Base-by-base conservation (phyloP, 2,329 filamentous ascomycete species). In the Aspergillus oerlinghausenensis region DNA sequence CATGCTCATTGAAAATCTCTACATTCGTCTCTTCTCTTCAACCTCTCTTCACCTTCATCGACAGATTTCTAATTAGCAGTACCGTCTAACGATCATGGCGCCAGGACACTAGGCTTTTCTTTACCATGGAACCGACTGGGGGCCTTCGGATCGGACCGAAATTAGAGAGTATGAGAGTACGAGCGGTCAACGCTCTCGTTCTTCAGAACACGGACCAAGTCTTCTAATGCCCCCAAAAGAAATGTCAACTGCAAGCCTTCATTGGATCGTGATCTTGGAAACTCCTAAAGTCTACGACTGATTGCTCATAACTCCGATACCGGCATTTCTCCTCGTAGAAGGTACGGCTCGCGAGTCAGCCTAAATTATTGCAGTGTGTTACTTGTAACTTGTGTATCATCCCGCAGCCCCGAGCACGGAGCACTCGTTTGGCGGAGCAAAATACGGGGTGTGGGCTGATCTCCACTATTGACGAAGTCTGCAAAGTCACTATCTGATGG, bases 121-220 rank as follows among this genome's bases (percentile, higher is more conserved):
- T 53, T 52, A 55, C 60, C 60, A 57, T 58, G 60, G 58, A 60
- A 57, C 54, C 25, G 9, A 57, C 54, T 58, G 51, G 58, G 47
- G 56, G 19, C 29, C 45, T 54, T 59, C 61, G 60, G 62, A 60
- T 56, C 62, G 61, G 62, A 55, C 60, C 62, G 62, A 60, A 54
- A 43, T 25, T 28, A 40, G 17, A 29, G 14, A 50, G n/a, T 38
- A n/a, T 40, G 26, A 38, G 38, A 42, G 28, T 19, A 19, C 38
- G 17, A 42, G n/a, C n/a, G 38, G 19, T 48, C 45, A 32, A 51
- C 19, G 10, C 28, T 40, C 45, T 10, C 19, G 6, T 10, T 43
- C 26, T 4, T 11, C 19, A 43, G n/a, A 43, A 21, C 21, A 35
- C 40, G 21, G n/a, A 21, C 7, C 21, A 21, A 21, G 40, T 10